Evolutionary conservation across 306 rosid genomes (phyloP).

Genomic region (Mimosa pudica): DNA sequence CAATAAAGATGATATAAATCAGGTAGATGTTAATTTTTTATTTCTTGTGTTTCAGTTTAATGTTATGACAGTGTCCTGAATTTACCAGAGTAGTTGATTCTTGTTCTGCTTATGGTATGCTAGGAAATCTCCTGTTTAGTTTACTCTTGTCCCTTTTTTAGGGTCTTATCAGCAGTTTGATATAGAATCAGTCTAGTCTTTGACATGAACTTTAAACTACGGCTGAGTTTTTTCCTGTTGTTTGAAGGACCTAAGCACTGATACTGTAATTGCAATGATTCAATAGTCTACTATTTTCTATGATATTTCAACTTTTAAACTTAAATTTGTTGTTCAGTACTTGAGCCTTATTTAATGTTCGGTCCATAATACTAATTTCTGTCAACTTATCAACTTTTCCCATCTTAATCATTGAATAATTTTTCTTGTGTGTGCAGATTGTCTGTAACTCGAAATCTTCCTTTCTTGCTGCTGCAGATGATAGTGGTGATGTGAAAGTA

Average conservation of each 20-base stretch:
- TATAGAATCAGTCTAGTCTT: too few species aligned
- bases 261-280: not conserved
- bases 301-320: not conserved
- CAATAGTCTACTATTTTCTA: not conserved
- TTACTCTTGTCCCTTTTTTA: slow-evolving; percentile 25
- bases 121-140: slow-evolving; percentile 14
- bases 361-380: not conserved
- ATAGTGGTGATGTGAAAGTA: slow-evolving; percentile 92
- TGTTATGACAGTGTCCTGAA: not conserved
- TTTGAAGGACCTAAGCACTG: not conserved
- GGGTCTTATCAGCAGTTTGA: not conserved
- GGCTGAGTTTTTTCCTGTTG: not conserved
- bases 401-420: slow-evolving; percentile 9
- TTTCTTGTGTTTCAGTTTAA: slow-evolving; percentile 25
- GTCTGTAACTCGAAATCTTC: slow-evolving; percentile 71
- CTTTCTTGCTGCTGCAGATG: slow-evolving; percentile 96
- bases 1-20: slow-evolving; percentile 94
- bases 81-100: slow-evolving; percentile 33
- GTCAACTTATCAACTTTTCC: not conserved
- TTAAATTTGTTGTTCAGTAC: too few species aligned
- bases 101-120: slow-evolving; percentile 10
- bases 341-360: not conserved
- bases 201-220: not conserved
- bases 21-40: slow-evolving; percentile 48
- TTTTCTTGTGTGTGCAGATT: slow-evolving; percentile 54